Conservation (phyloP, 495 filamentous ascomycete species). For the Penicillium crystallinum region DNA sequence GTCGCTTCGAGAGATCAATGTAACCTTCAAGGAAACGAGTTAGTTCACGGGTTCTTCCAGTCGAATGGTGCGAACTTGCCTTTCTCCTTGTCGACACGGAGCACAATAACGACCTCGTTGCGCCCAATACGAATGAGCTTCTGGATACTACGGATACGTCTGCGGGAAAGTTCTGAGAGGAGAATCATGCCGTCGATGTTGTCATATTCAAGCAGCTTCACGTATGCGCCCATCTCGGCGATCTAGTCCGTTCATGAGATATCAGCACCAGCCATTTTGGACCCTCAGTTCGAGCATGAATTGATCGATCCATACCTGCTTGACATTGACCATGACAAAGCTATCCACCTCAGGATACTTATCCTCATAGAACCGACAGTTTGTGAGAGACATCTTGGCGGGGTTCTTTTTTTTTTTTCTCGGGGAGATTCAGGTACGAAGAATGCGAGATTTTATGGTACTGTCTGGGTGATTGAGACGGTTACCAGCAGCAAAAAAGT, state of each 20-base stretch:
- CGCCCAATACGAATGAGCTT: constrained; percentile 97
- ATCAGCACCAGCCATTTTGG: constrained; percentile 1
- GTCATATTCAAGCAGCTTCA: constrained; percentile 98
- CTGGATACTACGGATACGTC: constrained; percentile 96
- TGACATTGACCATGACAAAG: constrained; percentile 98
- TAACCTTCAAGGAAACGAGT: constrained; percentile 56
- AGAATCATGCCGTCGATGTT: constrained; percentile 99
- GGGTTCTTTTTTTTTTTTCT: constrained; percentile 40
- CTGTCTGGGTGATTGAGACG: constrained; percentile 9
- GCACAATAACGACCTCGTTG: constrained; percentile 96
- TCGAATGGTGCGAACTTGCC: constrained; percentile 46
- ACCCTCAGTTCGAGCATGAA: neutral
- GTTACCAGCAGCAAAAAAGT: constrained; percentile 1
- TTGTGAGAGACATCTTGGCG: constrained; percentile 88
- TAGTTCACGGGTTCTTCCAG: constrained; percentile 12
- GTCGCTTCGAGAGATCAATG: constrained; percentile 96
- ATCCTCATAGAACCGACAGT: constrained; percentile 98
- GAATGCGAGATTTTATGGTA: constrained; percentile 16
- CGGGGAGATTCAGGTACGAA: constrained; percentile 15
- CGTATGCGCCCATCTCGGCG: constrained; percentile 98
- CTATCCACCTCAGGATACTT: constrained; percentile 98
- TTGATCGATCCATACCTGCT: constrained; percentile 59
- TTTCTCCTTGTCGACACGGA: constrained; percentile 98
- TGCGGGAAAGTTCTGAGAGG: constrained; percentile 88
- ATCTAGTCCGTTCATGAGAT: constrained; percentile 53